Percentiles rank a stretch among this genome's conserved stretches.
Evolutionary conservation across 345 rosid species (phyloP).

Genomic region (Reutealis trisperma): DNA sequence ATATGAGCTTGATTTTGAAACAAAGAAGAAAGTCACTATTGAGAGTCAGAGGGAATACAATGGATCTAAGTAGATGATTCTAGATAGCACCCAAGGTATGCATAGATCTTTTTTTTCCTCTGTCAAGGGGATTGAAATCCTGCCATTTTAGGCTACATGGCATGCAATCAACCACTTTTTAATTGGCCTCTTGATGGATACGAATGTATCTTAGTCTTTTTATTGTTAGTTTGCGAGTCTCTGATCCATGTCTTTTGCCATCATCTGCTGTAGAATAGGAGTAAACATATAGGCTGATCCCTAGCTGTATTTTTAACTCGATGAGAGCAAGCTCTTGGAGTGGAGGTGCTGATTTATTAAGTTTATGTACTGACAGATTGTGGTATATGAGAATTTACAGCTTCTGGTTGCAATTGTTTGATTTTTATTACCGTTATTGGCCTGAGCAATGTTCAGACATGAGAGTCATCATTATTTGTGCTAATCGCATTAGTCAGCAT

Average conservation of each 20-base stretch:
- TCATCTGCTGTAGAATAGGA: conserved; percentile 18
- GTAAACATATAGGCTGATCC: conserved; percentile 5
- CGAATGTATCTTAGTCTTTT: not conserved
- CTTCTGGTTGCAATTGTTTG: conserved; percentile 1
- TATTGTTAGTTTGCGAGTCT: conserved; percentile 11
- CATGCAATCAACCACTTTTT: not conserved
- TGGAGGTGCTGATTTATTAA: not conserved
- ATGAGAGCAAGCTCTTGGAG: not conserved
- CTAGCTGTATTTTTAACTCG: not conserved
- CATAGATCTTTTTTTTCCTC: not conserved
- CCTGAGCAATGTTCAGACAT: not conserved
- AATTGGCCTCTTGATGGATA: not conserved
- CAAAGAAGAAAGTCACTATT: conserved; percentile 68
- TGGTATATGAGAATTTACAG: not conserved
- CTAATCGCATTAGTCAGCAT: conserved; percentile 25
- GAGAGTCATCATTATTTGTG: not conserved
- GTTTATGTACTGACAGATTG: not conserved
- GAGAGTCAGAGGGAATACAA: conserved; percentile 67
- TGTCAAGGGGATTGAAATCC: not conserved
- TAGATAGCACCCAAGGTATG: conserved; percentile 35
- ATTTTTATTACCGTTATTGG: not conserved
- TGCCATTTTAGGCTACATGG: not conserved
- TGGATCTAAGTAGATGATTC: conserved; percentile 40
- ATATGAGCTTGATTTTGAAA: conserved; percentile 75
- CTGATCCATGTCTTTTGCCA: not conserved